These are phyloP conservation scores for Mucor velutinosus DNA, from an alignment of 371 early-diverging fungal genomes.

Conservation along the genomic window DNA sequence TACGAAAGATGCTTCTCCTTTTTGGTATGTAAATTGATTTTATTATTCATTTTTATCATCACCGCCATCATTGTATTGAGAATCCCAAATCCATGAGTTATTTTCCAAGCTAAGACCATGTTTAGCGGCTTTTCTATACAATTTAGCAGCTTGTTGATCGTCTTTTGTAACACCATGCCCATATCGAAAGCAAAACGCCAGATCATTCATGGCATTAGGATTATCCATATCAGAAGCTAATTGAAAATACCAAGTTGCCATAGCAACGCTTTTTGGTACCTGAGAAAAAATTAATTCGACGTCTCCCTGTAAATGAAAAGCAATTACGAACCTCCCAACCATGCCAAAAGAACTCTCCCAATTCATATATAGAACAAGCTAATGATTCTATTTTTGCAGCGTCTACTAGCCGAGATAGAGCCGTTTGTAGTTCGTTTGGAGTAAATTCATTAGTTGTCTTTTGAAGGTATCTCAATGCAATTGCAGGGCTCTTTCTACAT, in stretches of 20 bases:
- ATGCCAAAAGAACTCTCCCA: slow-evolving; percentile 77
- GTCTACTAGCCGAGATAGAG: slow-evolving; percentile 6
- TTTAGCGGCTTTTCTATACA: slow-evolving; percentile 78
- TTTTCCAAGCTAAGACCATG: slow-evolving; percentile 69
- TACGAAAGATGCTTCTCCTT: not conserved
- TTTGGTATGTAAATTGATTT: not conserved
- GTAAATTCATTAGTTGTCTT: slow-evolving; percentile 73
- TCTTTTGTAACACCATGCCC: slow-evolving; percentile 85
- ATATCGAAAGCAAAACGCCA: slow-evolving; percentile 75
- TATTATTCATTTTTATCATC: not conserved
- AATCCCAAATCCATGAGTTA: slow-evolving; percentile 90
- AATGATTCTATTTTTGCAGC: slow-evolving; percentile 24
- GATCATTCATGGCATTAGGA: slow-evolving; percentile 83
- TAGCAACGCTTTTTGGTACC: slow-evolving; percentile 23
- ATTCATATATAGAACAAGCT: slow-evolving; percentile 81
- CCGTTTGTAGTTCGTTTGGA: slow-evolving; percentile 52
- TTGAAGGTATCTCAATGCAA: slow-evolving; percentile 74
- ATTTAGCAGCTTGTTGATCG: slow-evolving; percentile 76
- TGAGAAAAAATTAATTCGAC: not conserved
- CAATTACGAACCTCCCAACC: slow-evolving; percentile 80
- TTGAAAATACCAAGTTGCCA: slow-evolving; percentile 81
- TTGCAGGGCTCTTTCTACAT: slow-evolving; percentile 59
- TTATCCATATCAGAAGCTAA: slow-evolving; percentile 91
- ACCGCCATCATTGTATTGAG: not conserved
- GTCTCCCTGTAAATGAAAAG: not conserved